These are phyloP conservation scores for Cardamine occulta DNA, from an alignment of 345 rosid species.

Conservation along the genomic window DNA sequence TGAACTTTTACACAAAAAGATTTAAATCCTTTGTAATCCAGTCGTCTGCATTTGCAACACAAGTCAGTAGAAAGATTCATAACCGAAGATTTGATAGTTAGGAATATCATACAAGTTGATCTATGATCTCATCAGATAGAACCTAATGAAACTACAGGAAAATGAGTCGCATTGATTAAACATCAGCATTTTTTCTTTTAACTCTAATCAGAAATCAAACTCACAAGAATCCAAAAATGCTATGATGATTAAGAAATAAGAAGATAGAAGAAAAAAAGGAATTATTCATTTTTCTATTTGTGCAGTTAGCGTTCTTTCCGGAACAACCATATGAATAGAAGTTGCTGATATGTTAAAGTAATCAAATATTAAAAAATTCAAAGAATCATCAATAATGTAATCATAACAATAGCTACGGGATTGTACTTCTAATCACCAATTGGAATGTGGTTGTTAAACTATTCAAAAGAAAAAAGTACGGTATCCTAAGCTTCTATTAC, in stretches of 20 bases:
- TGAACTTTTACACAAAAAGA: neutral
- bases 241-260: neutral
- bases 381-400: slow-evolving; percentile 15
- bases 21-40: neutral
- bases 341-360: slow-evolving; percentile 20
- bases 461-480: slow-evolving; percentile 28
- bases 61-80: slow-evolving; percentile 6
- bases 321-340: slow-evolving; percentile 35
- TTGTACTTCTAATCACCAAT: slow-evolving; percentile 41
- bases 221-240: slow-evolving; percentile 12
- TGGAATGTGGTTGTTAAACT: slow-evolving; percentile 34
- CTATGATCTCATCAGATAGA: neutral
- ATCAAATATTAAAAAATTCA: slow-evolving; percentile 17
- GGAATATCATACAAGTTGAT: neutral
- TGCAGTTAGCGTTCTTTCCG: slow-evolving; percentile 26
- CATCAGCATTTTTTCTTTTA: neutral
- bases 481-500: slow-evolving; percentile 46
- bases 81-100: neutral
- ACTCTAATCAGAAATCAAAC: slow-evolving; percentile 13
- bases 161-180: neutral
- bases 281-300: slow-evolving; percentile 20
- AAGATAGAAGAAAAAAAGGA: neutral
- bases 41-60: neutral
- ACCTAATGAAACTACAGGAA: neutral
- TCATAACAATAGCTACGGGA: slow-evolving; percentile 29